Base-by-base conservation (phyloP, 345 rosid genomes). In the Populus simonii region DNA sequence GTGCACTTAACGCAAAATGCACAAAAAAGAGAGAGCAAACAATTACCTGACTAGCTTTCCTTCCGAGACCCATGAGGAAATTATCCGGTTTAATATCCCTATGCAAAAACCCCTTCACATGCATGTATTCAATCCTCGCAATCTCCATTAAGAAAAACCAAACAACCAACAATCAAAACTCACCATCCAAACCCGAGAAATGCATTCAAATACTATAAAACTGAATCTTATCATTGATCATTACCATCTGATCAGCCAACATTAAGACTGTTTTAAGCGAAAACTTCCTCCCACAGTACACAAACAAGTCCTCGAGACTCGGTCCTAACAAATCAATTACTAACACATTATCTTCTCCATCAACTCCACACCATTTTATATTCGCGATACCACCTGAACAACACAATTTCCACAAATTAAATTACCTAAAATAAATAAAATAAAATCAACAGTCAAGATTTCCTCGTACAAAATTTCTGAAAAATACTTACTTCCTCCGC, bases 221-320 rank as follows among this genome's bases (percentile, higher is more conserved):
- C n/a, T 2, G 22, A 51, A 57, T 57, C 23, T 4, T 9, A 57
- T 57, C 71, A 23, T 3, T 10, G n/a, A 11, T 57, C 11, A 57
- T 77, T 78, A 95, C 99, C 99, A 93, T 93, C 84, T 95, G 98
- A 74, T 92, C 98, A 84, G 98, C 98, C 85, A 95, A 81, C 87
- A 95, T 83, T 76, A 95, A 75, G 38, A 93, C 99, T 1, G 96
- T 93, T 88, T 95, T 95, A 62, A 93, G 83, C 1, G 96, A 91
- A 82, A 95, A 93, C 74, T 91, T 95, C 79, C 98, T 87, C 76
- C 96, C 94, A 78, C 98, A 93, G 41, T 95, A 95, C 59, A 91
- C 93, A 68, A 95, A 93, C 13, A 95, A 67, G 86, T 95, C 99
- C 75, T 95, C 98, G 12, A 95, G 92, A 81, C 99, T 95, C 9